Conservation (phyloP, 164 flowering plant species). For the Aristolochia fimbriata region DNA sequence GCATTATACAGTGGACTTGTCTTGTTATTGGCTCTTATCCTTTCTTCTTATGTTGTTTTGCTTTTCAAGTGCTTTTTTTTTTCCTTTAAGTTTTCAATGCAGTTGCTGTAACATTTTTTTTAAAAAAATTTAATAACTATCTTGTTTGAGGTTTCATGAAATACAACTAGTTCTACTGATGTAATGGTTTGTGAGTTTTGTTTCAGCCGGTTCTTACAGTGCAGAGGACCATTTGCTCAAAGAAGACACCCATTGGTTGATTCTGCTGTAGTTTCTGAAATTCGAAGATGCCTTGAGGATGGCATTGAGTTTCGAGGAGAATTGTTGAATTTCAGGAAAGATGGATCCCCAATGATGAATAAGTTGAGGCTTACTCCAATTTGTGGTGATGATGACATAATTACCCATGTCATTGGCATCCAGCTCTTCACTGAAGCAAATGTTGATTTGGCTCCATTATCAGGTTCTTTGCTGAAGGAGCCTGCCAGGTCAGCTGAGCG, state of each 20-base stretch:
- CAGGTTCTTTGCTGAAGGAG: constrained; percentile 45
- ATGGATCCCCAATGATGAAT: constrained; percentile 87
- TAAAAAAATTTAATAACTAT: too few species aligned
- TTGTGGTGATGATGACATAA: constrained; percentile 66
- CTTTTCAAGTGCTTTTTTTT: too few species aligned
- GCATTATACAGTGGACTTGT: too few species aligned
- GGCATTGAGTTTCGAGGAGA: constrained; percentile 88
- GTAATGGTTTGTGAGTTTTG: too few species aligned
- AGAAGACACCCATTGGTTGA: constrained; percentile 90
- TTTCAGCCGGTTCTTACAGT: constrained; percentile 90
- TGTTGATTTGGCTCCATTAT: constrained; percentile 70
- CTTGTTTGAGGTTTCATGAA: too few species aligned
- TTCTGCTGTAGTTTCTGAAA: constrained; percentile 64
- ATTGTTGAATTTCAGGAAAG: constrained; percentile 75
- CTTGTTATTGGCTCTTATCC: too few species aligned
- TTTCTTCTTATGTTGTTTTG: too few species aligned
- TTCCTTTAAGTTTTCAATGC: too few species aligned
- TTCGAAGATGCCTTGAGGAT: constrained; percentile 68
- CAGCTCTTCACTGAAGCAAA: constrained; percentile 75
- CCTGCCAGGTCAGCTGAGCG: constrained; percentile 31
- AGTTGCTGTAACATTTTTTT: too few species aligned
- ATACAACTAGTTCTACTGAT: too few species aligned
- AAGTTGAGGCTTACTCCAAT: constrained; percentile 64
- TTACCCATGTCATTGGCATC: constrained; percentile 83
- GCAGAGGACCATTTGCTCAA: constrained; percentile 88